These are phyloP conservation scores for Fraxinus dipetala DNA, from an alignment of 305 asterid genomes.

Conservation along the genomic window DNA sequence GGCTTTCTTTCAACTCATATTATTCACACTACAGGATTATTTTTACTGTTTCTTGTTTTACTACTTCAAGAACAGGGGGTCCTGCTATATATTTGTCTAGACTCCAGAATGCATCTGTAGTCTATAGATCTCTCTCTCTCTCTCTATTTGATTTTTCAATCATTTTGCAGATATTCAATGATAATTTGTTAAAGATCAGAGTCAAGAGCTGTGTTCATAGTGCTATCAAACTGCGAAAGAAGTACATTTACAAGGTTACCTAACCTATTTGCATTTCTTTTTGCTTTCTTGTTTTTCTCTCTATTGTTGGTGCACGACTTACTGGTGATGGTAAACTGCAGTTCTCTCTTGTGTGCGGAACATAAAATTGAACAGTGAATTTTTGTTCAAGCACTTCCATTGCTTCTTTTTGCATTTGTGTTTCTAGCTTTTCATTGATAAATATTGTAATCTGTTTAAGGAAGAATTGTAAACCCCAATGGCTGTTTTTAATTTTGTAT, in stretches of 20 bases:
- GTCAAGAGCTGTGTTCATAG: slow-evolving; percentile 83
- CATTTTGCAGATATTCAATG: slow-evolving; percentile 76
- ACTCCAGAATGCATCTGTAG: background rate
- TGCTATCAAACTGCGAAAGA: slow-evolving; percentile 93
- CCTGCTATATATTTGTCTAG: background rate
- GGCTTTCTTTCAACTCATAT: background rate
- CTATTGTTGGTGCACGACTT: background rate
- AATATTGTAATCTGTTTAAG: background rate
- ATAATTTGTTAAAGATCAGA: slow-evolving; percentile 74
- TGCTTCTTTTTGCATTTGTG: background rate
- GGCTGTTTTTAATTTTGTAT: background rate
- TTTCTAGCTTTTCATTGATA: background rate
- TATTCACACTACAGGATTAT: background rate
- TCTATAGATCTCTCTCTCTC: slow-evolving; percentile 16
- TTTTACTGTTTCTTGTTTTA: slow-evolving; percentile 10
- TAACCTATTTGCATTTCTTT: slow-evolving; percentile 14
- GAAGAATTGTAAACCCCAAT: background rate
- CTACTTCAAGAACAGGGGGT: slow-evolving; percentile 7
- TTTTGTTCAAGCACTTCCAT: background rate
- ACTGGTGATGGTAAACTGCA: background rate
- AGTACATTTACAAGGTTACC: slow-evolving; percentile 79
- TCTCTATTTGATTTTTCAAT: slow-evolving; percentile 12
- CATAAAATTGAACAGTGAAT: background rate
- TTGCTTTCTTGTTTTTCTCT: background rate
- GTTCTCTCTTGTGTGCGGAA: background rate